Evolutionary conservation across 768 basidiomycete species (phyloP), one percentile per base, ranked within the genome.

Genomic region (Boletus rubescentipes): DNA sequence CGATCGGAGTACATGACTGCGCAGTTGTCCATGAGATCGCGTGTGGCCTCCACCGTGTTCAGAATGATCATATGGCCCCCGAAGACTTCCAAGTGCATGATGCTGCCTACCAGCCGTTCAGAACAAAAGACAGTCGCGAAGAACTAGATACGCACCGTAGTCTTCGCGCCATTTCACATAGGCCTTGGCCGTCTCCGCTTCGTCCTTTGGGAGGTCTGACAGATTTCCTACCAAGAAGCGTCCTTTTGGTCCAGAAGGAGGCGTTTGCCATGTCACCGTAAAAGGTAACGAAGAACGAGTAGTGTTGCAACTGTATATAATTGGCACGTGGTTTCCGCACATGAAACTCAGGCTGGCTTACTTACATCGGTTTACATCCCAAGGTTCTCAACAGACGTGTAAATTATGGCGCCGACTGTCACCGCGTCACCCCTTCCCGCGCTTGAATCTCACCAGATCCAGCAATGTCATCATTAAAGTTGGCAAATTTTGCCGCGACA

Each of bases 1-100:
- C 51, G 23, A 23, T 38, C 14, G 12, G 51, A 52, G 20, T 52
- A 52, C 12, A 45, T 45, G 36, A 36, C 15, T 1, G 51, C 51
- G 45, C 51, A 36, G 29, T 52, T 52, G 43, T 52, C 43, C 51
- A 52, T 52, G 18, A 52, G 51, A 52, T 52, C 51, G 18, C 20
- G 20, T 1, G 51, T 36, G 10, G 51, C 43, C 30, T 45, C 43
- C 16, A 35, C 43, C 7, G 43, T 45, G 36, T 52, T 52, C 9
- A 52, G 16, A 15, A 52, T 20, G 15, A 52, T 32, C 36, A 45
- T 2, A 18, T 45, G 43, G 2, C 29, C 4, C 2, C 43, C 36
- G 21, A 44, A 31, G 15, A 18, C 9, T 37, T 29, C 15, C 29
- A 23, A 9, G 21, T 52, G 29, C 36, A 21, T 26, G 29, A 52